These are phyloP conservation scores for Talinum fruticosum DNA, from an alignment of 148 eudicot genomes.

Conservation along the genomic window DNA sequence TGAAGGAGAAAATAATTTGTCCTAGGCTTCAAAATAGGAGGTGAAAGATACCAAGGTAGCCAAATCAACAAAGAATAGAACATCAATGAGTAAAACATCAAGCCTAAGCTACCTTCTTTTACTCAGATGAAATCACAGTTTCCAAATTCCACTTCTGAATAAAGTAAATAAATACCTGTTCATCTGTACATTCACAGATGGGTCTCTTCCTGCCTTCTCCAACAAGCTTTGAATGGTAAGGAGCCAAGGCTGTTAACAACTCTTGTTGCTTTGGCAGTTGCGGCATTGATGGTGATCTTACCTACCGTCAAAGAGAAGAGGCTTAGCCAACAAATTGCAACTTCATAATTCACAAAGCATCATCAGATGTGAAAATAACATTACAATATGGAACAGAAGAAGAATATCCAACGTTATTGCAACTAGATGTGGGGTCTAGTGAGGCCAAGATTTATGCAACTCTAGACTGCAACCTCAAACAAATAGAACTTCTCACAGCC, in stretches of 20 bases:
- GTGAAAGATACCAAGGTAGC: neutral
- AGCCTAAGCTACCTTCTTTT: neutral
- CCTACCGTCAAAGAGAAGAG: slow-evolving; percentile 38
- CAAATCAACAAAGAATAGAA: neutral
- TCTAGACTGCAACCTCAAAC: neutral
- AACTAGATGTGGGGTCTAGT: neutral
- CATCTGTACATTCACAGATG: slow-evolving; percentile 71
- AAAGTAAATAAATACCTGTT: slow-evolving; percentile 50
- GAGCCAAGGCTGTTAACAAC: slow-evolving; percentile 53
- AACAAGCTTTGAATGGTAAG: slow-evolving; percentile 80
- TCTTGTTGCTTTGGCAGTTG: slow-evolving; percentile 63
- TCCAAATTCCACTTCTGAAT: neutral
- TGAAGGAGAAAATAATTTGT: slow-evolving; percentile 25
- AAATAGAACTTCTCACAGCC: neutral
- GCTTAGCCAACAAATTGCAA: neutral
- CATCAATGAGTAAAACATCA: neutral
- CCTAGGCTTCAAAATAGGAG: neutral
- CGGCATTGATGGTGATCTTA: slow-evolving; percentile 70
- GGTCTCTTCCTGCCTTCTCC: slow-evolving; percentile 84
- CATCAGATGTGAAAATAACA: neutral
- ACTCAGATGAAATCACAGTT: neutral
- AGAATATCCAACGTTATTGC: neutral
- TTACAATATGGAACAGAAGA: neutral
- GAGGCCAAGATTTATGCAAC: neutral
- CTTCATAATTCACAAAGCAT: neutral